Evolutionary conservation across 345 rosid species (phyloP), one percentile per base, ranked within the genome.

Genomic region (Camelina sativa): DNA sequence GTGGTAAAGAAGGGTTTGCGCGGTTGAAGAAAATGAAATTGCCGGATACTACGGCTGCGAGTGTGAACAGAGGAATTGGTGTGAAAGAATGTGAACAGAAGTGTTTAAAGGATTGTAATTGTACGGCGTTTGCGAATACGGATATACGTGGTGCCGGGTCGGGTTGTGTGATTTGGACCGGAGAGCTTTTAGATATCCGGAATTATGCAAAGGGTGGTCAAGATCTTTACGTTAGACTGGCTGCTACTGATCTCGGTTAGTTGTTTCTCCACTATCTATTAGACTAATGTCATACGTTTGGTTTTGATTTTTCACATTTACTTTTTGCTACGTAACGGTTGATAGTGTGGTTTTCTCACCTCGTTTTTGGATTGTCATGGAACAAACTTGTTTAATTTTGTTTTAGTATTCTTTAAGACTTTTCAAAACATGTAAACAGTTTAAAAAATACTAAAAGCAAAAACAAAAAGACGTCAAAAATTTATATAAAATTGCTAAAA

Each of bases 191-290:
- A 38, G 88, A 88, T 69, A 53, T 69, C 11, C 69, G 84, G 62
- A 65, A 55, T 34, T 80, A 82, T 46, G 44, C 73, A 2, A 60
- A 30, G 3, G 92, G 80, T 13, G 98, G 98, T 30, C 96, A 90
- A 47, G 88, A 87, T 83, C 88, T 94, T 13, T 90, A 69, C 48
- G 85, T 91, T 53, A 70, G 88, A 80, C 79, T 91, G 86, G 88
- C 93, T 6, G 95, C 97, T 77, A 69, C 86, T 10, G 97, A 91
- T 77, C 60, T 88, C 19, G 93, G 98, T 94, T 80, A 57, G 86
- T 82, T 70, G 15, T 5, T 61, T 62, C 69, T 74, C 56, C 30
- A 35, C 63, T 64, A 15, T 30, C 23, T 52, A 6, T 17, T 20
- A 8, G 20, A 51, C 38, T 30, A n/a, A 17, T 10, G 46, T 34